These are phyloP conservation scores for Arabidopsis hybrid DNA, from an alignment of 441 rosid genomes.

Conservation along the genomic window DNA sequence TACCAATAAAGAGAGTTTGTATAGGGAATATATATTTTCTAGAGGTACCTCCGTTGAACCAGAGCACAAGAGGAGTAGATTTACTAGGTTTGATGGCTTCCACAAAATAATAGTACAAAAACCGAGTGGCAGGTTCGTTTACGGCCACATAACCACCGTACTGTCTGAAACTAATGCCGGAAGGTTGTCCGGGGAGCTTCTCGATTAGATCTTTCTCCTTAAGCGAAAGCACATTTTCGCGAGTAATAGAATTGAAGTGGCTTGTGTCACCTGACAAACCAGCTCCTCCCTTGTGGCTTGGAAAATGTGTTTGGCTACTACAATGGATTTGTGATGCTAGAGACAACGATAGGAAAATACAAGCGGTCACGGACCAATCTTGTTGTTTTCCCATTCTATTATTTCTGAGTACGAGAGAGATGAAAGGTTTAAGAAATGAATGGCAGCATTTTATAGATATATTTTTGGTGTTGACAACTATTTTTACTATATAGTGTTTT, in stretches of 20 bases:
- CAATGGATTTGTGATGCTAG: slow-evolving; percentile 36
- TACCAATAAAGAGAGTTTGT: not conserved
- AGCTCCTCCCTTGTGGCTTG: not conserved
- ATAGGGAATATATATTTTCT: no score
- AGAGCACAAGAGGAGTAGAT: slow-evolving; percentile 73
- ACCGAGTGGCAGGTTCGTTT: slow-evolving; percentile 60
- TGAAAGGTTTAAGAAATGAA: not conserved
- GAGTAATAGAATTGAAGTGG: slow-evolving; percentile 6
- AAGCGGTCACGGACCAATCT: slow-evolving; percentile 11
- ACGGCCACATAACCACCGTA: slow-evolving; percentile 71
- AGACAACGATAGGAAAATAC: slow-evolving; percentile 33
- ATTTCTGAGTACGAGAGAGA: not conserved
- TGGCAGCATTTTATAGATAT: not conserved
- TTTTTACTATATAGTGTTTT: not conserved
- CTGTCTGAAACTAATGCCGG: slow-evolving; percentile 53
- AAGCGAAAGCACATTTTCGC: not conserved
- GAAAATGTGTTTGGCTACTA: slow-evolving; percentile 43
- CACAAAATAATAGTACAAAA: slow-evolving; percentile 65
- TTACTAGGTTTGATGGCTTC: slow-evolving; percentile 54
- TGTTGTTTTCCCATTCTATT: slow-evolving; percentile 35
- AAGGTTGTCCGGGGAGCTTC: slow-evolving; percentile 70
- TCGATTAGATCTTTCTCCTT: slow-evolving; percentile 60
- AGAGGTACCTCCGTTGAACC: slow-evolving; percentile 65
- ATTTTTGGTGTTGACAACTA: not conserved
- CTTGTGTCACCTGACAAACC: not conserved